Percentiles rank a stretch among this genome's conserved stretches.
Conservation (phyloP, 345 rosid genomes). For the Arabis hirsuta region DNA sequence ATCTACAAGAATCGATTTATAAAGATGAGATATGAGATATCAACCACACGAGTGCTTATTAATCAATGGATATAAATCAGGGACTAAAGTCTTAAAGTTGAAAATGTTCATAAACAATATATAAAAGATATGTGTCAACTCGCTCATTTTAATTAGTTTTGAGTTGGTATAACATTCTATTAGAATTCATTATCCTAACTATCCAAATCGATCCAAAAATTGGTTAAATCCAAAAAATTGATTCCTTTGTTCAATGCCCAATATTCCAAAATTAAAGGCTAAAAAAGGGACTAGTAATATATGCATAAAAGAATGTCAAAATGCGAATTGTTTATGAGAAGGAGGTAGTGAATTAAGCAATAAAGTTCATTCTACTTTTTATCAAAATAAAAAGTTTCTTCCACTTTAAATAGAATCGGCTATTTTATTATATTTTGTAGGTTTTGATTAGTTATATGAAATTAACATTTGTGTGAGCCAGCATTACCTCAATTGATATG, state of each 20-base stretch:
- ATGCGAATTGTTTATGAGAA: conserved; percentile 28
- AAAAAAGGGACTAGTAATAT: background rate
- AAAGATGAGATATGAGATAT: conserved; percentile 29
- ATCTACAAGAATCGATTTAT: conserved; percentile 34
- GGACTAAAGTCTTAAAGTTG: too few relatives aligned
- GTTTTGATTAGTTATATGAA: conserved; percentile 15
- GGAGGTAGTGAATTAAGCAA: conserved; percentile 25
- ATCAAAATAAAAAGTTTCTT: conserved; percentile 20
- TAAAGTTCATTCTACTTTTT: conserved; percentile 32
- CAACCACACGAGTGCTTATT: conserved; percentile 39
- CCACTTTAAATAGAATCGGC: conserved; percentile 18
- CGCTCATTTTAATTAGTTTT: too few relatives aligned
- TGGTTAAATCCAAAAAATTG: too few relatives aligned
- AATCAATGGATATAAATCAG: conserved; percentile 8
- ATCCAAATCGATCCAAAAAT: too few relatives aligned
- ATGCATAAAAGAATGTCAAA: conserved; percentile 4
- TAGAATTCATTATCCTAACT: too few relatives aligned
- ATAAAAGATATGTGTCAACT: too few relatives aligned
- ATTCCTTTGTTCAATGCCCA: too few relatives aligned
- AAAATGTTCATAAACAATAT: too few relatives aligned
- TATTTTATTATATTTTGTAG: background rate
- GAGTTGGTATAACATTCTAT: too few relatives aligned
- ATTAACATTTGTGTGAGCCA: background rate
- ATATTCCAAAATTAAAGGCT: too few relatives aligned
- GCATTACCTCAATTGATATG: too few relatives aligned